Conservation (phyloP, 352 stramenopile species). For the Pythium grandisporangium region DNA sequence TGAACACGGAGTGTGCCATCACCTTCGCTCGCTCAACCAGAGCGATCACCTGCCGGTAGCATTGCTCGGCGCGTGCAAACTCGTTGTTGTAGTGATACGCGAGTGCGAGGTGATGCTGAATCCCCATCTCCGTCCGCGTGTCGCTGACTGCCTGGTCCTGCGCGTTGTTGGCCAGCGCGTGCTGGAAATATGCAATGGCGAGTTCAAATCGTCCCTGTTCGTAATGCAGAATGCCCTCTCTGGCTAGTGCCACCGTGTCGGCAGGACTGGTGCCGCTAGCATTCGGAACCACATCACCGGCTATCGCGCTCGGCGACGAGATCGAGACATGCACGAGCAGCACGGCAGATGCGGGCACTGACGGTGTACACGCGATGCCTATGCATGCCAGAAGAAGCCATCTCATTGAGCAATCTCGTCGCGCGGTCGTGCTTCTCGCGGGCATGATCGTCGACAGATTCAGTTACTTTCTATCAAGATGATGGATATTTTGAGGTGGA, state of each 20-base stretch:
- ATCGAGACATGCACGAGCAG: too few relatives aligned
- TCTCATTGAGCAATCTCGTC: too few relatives aligned
- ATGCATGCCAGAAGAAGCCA: not conserved
- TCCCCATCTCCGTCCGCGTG: not conserved
- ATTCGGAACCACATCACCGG: not conserved
- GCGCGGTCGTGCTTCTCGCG: too few relatives aligned
- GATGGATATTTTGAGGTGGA: conserved; percentile 1
- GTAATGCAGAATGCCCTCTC: conserved; percentile 24
- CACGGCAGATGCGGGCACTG: too few relatives aligned
- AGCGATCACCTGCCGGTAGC: conserved; percentile 16
- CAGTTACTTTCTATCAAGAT: too few relatives aligned
- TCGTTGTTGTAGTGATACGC: conserved; percentile 23
- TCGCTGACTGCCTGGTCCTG: not conserved
- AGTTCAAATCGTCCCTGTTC: conserved; percentile 12
- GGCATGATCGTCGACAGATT: too few relatives aligned
- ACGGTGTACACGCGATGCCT: too few relatives aligned
- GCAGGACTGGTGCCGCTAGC: not conserved
- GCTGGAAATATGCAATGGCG: conserved; percentile 6
- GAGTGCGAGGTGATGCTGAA: conserved; percentile 25
- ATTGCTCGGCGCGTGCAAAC: conserved; percentile 14
- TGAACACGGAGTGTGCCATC: too few relatives aligned
- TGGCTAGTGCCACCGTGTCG: conserved; percentile 4
- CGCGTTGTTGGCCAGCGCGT: conserved; percentile 9
- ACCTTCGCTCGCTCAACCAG: too few relatives aligned
- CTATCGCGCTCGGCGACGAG: too few relatives aligned